Evolutionary conservation across 352 stramenopile genomes (phyloP).

Genomic region (Phytophthora crassamura): DNA sequence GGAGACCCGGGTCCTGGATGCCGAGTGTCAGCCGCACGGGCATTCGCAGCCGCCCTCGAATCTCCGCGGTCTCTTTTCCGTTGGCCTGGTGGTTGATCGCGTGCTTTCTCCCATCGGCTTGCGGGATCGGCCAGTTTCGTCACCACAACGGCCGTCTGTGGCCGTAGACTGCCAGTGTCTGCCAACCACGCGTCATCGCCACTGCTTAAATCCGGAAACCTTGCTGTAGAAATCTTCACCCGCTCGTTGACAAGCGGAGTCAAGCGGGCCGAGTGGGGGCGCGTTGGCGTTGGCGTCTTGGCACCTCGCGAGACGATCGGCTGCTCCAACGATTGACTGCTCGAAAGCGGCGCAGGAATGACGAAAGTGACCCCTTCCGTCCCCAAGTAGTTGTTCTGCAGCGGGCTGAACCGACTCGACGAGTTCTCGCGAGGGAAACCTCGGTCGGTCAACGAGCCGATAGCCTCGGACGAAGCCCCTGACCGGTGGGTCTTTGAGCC

Average conservation of each 20-base stretch:
- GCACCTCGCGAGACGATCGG: constrained; percentile 17
- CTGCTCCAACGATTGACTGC: constrained; percentile 31
- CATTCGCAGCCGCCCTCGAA: background rate
- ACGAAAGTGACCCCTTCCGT: constrained; percentile 54
- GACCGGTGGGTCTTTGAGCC: constrained; percentile 28
- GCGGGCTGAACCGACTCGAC: constrained; percentile 37
- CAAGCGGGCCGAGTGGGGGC: constrained; percentile 43
- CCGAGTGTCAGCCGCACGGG: background rate
- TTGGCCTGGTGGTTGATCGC: background rate
- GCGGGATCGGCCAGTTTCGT: constrained; percentile 39
- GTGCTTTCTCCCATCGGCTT: constrained; percentile 11
- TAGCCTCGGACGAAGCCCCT: constrained; percentile 21
- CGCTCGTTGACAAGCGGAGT: constrained; percentile 50
- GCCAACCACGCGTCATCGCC: constrained; percentile 24
- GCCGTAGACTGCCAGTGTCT: constrained; percentile 27
- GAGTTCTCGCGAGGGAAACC: constrained; percentile 19
- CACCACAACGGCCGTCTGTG: constrained; percentile 48
- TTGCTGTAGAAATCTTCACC: constrained; percentile 45
- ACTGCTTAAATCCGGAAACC: constrained; percentile 23
- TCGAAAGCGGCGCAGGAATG: constrained; percentile 58
- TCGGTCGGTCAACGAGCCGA: constrained; percentile 13
- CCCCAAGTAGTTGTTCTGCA: constrained; percentile 56
- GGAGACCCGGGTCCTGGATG: constrained; percentile 13
- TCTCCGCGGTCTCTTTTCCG: constrained; percentile 12
- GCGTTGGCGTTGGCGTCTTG: constrained; percentile 40